phyloP scores from a whole-genome alignment of 2,329 filamentous ascomycete species.

The Colletotrichum sp. region DNA sequence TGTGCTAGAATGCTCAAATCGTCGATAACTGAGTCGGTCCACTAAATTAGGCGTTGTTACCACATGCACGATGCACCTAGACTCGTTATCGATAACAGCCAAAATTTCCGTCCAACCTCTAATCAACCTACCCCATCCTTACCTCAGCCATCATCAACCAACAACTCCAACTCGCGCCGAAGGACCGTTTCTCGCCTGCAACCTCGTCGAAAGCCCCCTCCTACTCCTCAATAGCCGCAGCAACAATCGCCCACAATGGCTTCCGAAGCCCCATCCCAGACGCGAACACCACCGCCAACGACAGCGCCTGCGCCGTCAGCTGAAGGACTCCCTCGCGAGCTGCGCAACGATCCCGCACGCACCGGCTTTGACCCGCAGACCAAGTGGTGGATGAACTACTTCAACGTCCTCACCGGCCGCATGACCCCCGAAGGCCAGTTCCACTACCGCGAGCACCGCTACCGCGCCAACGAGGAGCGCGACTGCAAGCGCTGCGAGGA shows the following conservation, averaged over 20 bases:
- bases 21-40: neutral
- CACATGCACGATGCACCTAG: neutral
- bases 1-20: neutral
- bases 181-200: neutral
- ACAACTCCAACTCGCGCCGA: neutral
- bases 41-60: neutral
- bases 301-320: neutral
- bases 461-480: constrained; percentile 74
- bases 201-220: neutral
- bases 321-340: constrained; percentile 32
- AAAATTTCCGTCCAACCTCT: constrained; percentile 12
- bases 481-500: constrained; percentile 85
- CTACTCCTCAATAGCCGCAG: neutral
- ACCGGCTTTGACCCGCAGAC: constrained; percentile 68
- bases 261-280: constrained; percentile 1
- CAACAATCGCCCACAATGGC: neutral
- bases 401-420: constrained; percentile 77
- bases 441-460: constrained; percentile 79
- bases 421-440: constrained; percentile 73
- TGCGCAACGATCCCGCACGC: constrained; percentile 63
- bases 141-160: neutral
- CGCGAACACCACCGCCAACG: constrained; percentile 10
- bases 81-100: constrained; percentile 17
- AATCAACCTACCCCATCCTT: neutral
- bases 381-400: constrained; percentile 82